Base-by-base conservation (phyloP, 345 rosid species). In the Theobroma cacao region DNA sequence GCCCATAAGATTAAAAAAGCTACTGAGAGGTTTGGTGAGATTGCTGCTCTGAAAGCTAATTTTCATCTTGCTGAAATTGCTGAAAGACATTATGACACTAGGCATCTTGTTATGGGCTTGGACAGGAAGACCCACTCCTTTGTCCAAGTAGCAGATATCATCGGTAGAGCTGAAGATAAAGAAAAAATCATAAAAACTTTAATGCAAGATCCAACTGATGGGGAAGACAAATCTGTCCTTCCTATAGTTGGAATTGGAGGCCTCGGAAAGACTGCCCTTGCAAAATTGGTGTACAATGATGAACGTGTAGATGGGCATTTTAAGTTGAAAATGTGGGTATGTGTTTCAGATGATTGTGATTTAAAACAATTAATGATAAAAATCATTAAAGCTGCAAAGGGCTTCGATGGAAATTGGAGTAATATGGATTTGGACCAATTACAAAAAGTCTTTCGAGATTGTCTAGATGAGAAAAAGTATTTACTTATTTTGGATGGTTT, bases 191-290 rank as follows among this genome's bases (percentile, higher is more conserved):
- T 74, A 12, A 55, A 69, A 2, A 40, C 34, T 18, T 11, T 83
- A 53, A 67, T 73, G 38, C 11, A 34, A 66, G 41, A 24, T 36
- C 17, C 31, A 4, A 38, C 26, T 28, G 74, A 77, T 22, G 64
- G 12, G 0, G 58, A 24, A 7, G 75, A 70, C 24, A 15, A 78
- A 4, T 22, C 55, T 13, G 78, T 84, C 9, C 15, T 84, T 71
- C 77, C 77, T 40, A 59, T 59, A 22, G 77, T 74, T 7, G 77
- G 77, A 40, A 74, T 59, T 3, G 66, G 77, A 18, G 81, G 86
- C 10, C 1, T 59, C 0, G 81, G 86, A 26, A 83, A 83, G 78
- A 80, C 86, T 0, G 59, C 82, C 6, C 78, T 84, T 1, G 86
- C 77, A 3, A 78, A 80, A 72, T 28, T 72, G 75, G 84, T 72